Percentiles rank a stretch among this genome's conserved stretches.
Evolutionary conservation across 1,284 basidiomycete species (phyloP).

Genomic region (Leccinum proximum): DNA sequence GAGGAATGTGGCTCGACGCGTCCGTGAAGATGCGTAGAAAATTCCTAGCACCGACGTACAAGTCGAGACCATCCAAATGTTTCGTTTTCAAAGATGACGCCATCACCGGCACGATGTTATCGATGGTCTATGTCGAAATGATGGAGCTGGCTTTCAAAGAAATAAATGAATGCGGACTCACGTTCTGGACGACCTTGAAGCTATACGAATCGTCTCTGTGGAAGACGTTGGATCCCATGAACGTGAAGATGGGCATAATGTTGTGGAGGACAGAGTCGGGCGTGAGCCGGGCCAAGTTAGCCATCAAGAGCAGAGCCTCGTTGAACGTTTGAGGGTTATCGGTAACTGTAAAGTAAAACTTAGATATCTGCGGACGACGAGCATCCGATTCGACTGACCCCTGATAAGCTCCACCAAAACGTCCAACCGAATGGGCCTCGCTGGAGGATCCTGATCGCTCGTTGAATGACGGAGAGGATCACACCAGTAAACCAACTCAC

Average conservation of each 20-base stretch:
- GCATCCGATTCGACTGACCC: constrained; percentile 42
- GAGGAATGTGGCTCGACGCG: constrained; percentile 83
- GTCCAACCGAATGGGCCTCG: constrained; percentile 65
- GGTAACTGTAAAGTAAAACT: constrained; percentile 49
- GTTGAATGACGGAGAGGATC: constrained; percentile 8
- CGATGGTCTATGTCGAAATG: constrained; percentile 66
- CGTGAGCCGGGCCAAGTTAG: constrained; percentile 79
- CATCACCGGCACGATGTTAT: constrained; percentile 94
- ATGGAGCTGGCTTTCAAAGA: constrained; percentile 4
- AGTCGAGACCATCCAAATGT: constrained; percentile 49
- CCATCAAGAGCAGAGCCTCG: constrained; percentile 89
- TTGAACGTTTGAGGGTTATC: constrained; percentile 95
- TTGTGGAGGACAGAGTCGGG: constrained; percentile 94
- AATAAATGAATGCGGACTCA: constrained; percentile 26
- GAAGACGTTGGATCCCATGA: constrained; percentile 97
- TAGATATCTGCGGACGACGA: constrained; percentile 4
- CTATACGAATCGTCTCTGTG: constrained; percentile 96
- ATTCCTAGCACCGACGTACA: constrained; percentile 66
- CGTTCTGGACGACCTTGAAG: constrained; percentile 94
- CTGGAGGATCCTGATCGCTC: constrained; percentile 38
- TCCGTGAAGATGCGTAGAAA: constrained; percentile 90
- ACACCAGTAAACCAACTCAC: background rate
- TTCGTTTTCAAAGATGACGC: constrained; percentile 67
- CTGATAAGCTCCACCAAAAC: constrained; percentile 87
- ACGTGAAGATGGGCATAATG: constrained; percentile 98